Evolutionary conservation across 768 basidiomycete species (phyloP).

Genomic region (Hypholoma fasciculare): DNA sequence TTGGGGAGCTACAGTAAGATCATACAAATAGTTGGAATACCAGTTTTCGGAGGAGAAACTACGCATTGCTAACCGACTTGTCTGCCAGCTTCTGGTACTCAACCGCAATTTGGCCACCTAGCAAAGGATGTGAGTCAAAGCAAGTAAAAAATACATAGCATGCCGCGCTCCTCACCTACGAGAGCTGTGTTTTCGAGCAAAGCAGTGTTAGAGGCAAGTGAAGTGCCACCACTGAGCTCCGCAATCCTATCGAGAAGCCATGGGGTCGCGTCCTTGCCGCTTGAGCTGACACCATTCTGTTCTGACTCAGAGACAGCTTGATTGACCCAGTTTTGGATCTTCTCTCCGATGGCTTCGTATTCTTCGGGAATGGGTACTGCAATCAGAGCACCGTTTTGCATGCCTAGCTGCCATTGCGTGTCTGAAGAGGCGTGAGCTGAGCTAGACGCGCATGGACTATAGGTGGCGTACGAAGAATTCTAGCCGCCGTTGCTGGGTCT

Average conservation of each 20-base stretch:
- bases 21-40: too few species aligned
- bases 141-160: neutral
- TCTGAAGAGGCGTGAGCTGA: conserved; percentile 40
- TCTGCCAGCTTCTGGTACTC: conserved; percentile 60
- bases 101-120: conserved; percentile 79
- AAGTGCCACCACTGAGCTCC: conserved; percentile 76
- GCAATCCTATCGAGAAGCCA: conserved; percentile 87
- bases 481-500: conserved; percentile 67
- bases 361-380: conserved; percentile 87
- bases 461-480: conserved; percentile 61
- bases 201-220: conserved; percentile 79
- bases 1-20: too few species aligned
- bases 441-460: neutral
- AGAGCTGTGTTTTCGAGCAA: conserved; percentile 87
- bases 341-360: conserved; percentile 64
- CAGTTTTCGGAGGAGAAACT: too few species aligned
- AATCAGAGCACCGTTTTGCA: conserved; percentile 78
- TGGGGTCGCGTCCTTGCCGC: conserved; percentile 92
- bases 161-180: conserved; percentile 50
- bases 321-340: conserved; percentile 77
- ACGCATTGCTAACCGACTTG: conserved; percentile 30
- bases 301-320: conserved; percentile 85
- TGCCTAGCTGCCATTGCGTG: conserved; percentile 65
- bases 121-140: neutral
- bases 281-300: conserved; percentile 71